Conservation (phyloP, 192 early-diverging fungal genomes). For the Dissophora globulifera region DNA sequence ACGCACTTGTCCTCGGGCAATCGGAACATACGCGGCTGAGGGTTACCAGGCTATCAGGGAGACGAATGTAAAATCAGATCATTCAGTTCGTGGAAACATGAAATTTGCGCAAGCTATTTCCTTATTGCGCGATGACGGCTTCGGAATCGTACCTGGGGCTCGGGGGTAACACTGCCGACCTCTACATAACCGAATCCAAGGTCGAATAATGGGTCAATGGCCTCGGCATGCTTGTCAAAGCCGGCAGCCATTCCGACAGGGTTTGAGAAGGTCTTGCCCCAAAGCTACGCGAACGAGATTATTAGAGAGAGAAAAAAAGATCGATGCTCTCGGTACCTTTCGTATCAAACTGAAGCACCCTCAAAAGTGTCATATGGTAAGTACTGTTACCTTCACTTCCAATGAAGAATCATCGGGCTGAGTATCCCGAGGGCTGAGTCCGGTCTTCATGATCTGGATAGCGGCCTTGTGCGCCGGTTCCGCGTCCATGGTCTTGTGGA, state of each 20-base stretch:
- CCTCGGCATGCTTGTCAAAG: slow-evolving; percentile 93
- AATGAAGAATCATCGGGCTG: slow-evolving; percentile 60
- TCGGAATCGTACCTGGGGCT: slow-evolving; percentile 68
- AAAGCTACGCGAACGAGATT: slow-evolving; percentile 71
- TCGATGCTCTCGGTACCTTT: too few species aligned
- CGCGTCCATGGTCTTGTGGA: slow-evolving; percentile 74
- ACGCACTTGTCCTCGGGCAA: slow-evolving; percentile 76
- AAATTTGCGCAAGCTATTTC: too few species aligned
- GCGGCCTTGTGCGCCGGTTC: slow-evolving; percentile 80
- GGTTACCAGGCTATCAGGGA: slow-evolving; percentile 87
- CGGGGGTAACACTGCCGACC: slow-evolving; percentile 88
- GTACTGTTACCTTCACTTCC: slow-evolving; percentile 18
- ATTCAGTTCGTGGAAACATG: too few species aligned
- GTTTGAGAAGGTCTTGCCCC: slow-evolving; percentile 77
- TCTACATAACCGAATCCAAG: slow-evolving; percentile 93
- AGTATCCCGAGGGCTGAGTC: slow-evolving; percentile 72
- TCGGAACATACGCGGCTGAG: slow-evolving; percentile 87
- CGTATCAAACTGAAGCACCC: too few species aligned
- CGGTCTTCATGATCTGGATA: slow-evolving; percentile 68
- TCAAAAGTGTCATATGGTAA: too few species aligned
- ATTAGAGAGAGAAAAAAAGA: not conserved
- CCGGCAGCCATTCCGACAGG: slow-evolving; percentile 91
- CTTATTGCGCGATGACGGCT: too few species aligned
- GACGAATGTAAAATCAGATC: too few species aligned
- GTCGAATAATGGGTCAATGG: slow-evolving; percentile 82